phyloP scores from a whole-genome alignment of 805 yeast species.

The Starmerella etchellsii region DNA sequence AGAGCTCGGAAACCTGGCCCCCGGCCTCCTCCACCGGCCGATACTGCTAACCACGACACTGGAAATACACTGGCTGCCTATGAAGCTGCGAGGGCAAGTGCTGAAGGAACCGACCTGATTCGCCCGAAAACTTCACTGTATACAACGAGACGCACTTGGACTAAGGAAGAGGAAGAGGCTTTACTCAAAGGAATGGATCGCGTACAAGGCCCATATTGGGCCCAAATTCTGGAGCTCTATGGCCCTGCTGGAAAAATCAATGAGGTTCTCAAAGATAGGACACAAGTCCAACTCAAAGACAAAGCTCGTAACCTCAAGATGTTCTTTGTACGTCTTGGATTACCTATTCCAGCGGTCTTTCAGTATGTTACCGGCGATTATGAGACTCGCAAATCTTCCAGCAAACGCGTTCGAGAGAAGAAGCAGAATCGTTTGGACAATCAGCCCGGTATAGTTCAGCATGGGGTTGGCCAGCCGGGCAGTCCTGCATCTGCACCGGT shows the following conservation, averaged over 20 bases:
- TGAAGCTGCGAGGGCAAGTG: conserved; percentile 21
- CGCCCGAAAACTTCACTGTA: conserved; percentile 19
- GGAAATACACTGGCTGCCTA: conserved; percentile 22
- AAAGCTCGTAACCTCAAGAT: conserved; percentile 94
- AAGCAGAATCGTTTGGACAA: neutral
- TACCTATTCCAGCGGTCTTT: conserved; percentile 69
- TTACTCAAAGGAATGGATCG: conserved; percentile 61
- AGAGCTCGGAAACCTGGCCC: conserved; percentile 8
- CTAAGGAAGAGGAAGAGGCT: conserved; percentile 77
- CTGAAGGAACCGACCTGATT: conserved; percentile 19
- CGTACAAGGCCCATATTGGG: conserved; percentile 84
- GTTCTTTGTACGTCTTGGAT: conserved; percentile 61
- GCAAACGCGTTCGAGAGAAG: conserved; percentile 9
- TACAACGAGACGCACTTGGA: conserved; percentile 59
- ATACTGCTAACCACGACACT: conserved; percentile 6
- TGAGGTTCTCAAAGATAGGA: conserved; percentile 74
- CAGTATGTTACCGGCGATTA: conserved; percentile 75
- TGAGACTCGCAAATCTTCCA: conserved; percentile 19
- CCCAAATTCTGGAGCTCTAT: conserved; percentile 73
- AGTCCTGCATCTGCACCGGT: too few species aligned
- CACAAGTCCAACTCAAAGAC: conserved; percentile 86
- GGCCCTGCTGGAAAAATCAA: conserved; percentile 87
- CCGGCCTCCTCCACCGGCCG: conserved; percentile 2
- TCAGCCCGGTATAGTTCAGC: neutral
- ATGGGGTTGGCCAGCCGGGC: too few species aligned